Evolutionary conservation across 2,329 filamentous ascomycete genomes (phyloP).

Genomic region (Colletotrichum agaves): DNA sequence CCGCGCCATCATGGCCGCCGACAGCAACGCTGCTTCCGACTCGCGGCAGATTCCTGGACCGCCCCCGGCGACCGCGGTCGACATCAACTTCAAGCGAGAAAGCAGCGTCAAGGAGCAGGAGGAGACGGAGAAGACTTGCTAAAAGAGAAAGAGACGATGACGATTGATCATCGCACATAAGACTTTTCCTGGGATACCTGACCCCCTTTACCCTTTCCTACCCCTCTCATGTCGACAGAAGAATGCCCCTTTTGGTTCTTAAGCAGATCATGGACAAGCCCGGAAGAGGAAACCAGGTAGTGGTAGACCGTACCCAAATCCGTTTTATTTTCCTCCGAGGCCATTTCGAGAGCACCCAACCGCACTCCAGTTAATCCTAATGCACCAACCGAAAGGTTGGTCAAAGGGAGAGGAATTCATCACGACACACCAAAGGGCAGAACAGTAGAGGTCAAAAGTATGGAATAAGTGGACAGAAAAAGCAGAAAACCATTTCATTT

Average conservation of each 20-base stretch:
- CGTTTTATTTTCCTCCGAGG: slow-evolving; percentile 3
- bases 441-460: slow-evolving; percentile 14
- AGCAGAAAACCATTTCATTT: slow-evolving; percentile 36
- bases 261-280: slow-evolving; percentile 33
- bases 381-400: too few species aligned
- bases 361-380: neutral
- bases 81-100: slow-evolving; percentile 40
- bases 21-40: slow-evolving; percentile 27
- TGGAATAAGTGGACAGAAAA: slow-evolving; percentile 36
- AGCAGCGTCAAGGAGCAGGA: slow-evolving; percentile 61
- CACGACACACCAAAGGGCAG: neutral
- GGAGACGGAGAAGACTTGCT: slow-evolving; percentile 62
- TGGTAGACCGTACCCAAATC: slow-evolving; percentile 24
- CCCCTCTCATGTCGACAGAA: neutral
- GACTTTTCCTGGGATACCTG: slow-evolving; percentile 11
- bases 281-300: slow-evolving; percentile 9
- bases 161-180: slow-evolving; percentile 16
- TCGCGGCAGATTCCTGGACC: slow-evolving; percentile 1
- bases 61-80: slow-evolving; percentile 11
- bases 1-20: slow-evolving; percentile 64
- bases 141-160: slow-evolving; percentile 22
- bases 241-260: slow-evolving; percentile 1
- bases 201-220: neutral
- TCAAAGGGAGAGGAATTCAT: neutral
- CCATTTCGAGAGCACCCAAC: slow-evolving; percentile 9